These are phyloP conservation scores for Pyrenochaeta sp. DNA, from an alignment of 2,329 filamentous ascomycete species.

Conservation along the genomic window DNA sequence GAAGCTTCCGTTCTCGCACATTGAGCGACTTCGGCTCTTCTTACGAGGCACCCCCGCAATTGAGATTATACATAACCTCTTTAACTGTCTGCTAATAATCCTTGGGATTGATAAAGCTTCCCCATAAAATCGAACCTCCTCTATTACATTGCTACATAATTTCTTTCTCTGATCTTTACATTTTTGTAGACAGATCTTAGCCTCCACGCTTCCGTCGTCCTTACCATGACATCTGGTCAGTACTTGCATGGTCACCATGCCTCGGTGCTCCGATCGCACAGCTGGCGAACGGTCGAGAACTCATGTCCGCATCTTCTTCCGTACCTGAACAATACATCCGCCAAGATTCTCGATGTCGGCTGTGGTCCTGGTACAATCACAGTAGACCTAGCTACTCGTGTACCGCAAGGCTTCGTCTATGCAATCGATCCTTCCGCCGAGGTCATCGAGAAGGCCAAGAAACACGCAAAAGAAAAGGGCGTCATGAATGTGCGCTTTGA, in stretches of 20 bases:
- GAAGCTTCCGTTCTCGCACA: slow-evolving; percentile 11
- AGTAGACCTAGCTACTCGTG: slow-evolving; percentile 52
- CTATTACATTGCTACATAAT: background rate
- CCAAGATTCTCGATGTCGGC: slow-evolving; percentile 57
- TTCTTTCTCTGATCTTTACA: background rate
- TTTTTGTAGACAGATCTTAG: background rate
- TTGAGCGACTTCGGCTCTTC: slow-evolving; percentile 2
- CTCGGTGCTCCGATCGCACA: slow-evolving; percentile 54
- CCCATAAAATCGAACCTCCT: no score
- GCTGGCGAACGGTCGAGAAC: slow-evolving; percentile 56
- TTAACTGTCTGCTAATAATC: background rate
- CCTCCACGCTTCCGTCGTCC: background rate
- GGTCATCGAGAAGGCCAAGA: slow-evolving; percentile 53
- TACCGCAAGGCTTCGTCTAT: slow-evolving; percentile 55
- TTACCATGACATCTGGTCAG: slow-evolving; percentile 14
- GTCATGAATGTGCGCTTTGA: slow-evolving; percentile 52
- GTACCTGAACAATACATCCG: slow-evolving; percentile 36
- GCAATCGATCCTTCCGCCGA: slow-evolving; percentile 56
- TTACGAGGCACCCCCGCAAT: background rate
- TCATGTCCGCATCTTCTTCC: slow-evolving; percentile 51
- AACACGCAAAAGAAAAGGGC: slow-evolving; percentile 47
- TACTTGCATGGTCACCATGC: slow-evolving; percentile 55
- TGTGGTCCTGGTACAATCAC: slow-evolving; percentile 61
- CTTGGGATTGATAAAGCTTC: background rate
- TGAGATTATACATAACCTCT: background rate